A percentile compares a stretch with the other conserved stretches of the same genome.
Evolutionary conservation across 805 yeast species (phyloP).

Genomic region (Candida schatavii): DNA sequence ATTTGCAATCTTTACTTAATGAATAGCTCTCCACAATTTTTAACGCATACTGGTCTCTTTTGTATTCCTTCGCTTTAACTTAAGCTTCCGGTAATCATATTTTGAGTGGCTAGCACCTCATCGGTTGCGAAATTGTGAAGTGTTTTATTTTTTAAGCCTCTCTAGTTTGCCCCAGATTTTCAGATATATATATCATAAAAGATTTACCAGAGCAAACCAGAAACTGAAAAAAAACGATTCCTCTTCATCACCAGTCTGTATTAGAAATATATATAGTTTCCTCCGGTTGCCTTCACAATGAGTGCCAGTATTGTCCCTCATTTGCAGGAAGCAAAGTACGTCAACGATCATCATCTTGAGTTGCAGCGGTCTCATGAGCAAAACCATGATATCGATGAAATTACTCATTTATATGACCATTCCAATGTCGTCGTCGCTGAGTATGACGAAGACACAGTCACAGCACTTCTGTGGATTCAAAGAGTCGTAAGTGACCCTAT

Average conservation of each 20-base stretch:
- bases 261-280: too few relatives aligned
- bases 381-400: constrained; percentile 3
- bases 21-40: constrained; percentile 1
- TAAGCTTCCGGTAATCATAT: too few relatives aligned
- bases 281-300: constrained; percentile 9
- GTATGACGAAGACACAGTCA: constrained; percentile 31
- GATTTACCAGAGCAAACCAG: not conserved
- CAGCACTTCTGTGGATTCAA: constrained; percentile 31
- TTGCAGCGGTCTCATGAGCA: constrained; percentile 6
- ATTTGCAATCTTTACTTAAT: not conserved
- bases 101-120: not conserved
- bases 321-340: constrained; percentile 12
- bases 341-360: constrained; percentile 10
- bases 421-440: constrained; percentile 30
- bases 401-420: constrained; percentile 7
- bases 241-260: not conserved
- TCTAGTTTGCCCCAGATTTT: too few relatives aligned
- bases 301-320: constrained; percentile 17
- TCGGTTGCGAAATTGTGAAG: too few relatives aligned
- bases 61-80: too few relatives aligned
- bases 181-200: not conserved
- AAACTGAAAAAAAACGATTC: not conserved
- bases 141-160: too few relatives aligned
- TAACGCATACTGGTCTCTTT: too few relatives aligned
- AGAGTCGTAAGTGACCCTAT: constrained; percentile 36